Conservation (phyloP, 352 stramenopile genomes). For the Globisporangium spiculum region DNA sequence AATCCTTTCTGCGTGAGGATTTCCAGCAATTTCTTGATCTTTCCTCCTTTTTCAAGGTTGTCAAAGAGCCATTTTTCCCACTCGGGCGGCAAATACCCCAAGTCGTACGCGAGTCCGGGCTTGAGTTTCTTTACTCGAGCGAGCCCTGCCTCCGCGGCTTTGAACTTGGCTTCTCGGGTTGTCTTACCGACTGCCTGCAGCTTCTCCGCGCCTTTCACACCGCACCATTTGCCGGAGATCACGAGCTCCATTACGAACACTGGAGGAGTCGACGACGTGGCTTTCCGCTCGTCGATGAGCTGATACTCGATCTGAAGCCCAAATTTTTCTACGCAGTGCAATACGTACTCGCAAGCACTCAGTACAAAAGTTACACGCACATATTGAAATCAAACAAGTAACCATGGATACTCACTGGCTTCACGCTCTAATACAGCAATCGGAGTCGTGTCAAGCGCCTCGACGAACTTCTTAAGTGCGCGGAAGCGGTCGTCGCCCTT, state of each 20-base stretch:
- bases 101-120: constrained; percentile 51
- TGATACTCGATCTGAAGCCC: constrained; percentile 43
- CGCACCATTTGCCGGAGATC: constrained; percentile 51
- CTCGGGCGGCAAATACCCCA: constrained; percentile 41
- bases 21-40: constrained; percentile 46
- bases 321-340: constrained; percentile 36
- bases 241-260: constrained; percentile 48
- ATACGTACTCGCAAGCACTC: not conserved
- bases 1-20: constrained; percentile 64
- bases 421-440: constrained; percentile 63
- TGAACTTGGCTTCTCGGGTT: constrained; percentile 74
- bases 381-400: not conserved
- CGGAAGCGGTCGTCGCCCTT: constrained; percentile 45
- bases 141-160: constrained; percentile 52
- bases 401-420: constrained; percentile 20
- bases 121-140: constrained; percentile 56
- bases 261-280: constrained; percentile 29
- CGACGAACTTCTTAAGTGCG: constrained; percentile 42
- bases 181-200: constrained; percentile 47
- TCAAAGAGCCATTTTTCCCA: constrained; percentile 63
- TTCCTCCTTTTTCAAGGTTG: constrained; percentile 55
- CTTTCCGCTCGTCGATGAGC: constrained; percentile 46
- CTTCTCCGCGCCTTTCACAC: constrained; percentile 28
- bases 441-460: constrained; percentile 57
- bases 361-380: not conserved